phyloP scores from a whole-genome alignment of 768 basidiomycete genomes.

The Termitomyces sp. region DNA sequence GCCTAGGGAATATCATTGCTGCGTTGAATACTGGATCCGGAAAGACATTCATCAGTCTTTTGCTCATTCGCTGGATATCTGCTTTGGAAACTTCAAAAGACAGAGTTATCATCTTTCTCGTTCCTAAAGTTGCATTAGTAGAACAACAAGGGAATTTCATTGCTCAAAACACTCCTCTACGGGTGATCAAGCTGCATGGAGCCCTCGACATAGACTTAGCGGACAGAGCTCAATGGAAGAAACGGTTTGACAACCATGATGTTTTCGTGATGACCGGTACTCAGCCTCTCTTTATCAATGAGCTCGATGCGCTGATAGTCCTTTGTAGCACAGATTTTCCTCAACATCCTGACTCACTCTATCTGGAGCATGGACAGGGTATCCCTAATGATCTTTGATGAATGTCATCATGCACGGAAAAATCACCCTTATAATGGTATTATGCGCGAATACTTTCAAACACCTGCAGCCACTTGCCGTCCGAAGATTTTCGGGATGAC shows the following conservation, averaged over 20 bases:
- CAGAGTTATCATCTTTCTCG: constrained; percentile 74
- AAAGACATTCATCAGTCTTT: constrained; percentile 69
- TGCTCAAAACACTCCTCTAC: constrained; percentile 54
- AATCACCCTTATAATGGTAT: constrained; percentile 76
- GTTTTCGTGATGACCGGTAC: constrained; percentile 84
- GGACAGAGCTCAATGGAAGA: constrained; percentile 59
- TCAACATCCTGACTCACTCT: constrained; percentile 76
- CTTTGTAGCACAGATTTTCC: constrained; percentile 73
- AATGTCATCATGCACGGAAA: constrained; percentile 74
- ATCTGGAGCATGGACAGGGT: constrained; percentile 70
- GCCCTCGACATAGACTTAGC: constrained; percentile 66
- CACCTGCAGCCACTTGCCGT: constrained; percentile 36
- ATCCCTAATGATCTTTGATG: constrained; percentile 72
- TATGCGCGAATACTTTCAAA: constrained; percentile 58
- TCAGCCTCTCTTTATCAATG: not conserved
- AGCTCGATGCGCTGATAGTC: not conserved
- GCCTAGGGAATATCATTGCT: constrained; percentile 59
- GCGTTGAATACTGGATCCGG: constrained; percentile 75
- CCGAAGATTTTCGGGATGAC: constrained; percentile 94
- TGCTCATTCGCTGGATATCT: constrained; percentile 75
- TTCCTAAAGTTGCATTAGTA: constrained; percentile 81
- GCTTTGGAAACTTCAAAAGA: constrained; percentile 39
- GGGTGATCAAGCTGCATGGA: constrained; percentile 66
- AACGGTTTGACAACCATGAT: constrained; percentile 56
- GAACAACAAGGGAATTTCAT: constrained; percentile 76